phyloP scores from a whole-genome alignment of 2,329 filamentous ascomycete species.

The Aspergillus puulaauensis region DNA sequence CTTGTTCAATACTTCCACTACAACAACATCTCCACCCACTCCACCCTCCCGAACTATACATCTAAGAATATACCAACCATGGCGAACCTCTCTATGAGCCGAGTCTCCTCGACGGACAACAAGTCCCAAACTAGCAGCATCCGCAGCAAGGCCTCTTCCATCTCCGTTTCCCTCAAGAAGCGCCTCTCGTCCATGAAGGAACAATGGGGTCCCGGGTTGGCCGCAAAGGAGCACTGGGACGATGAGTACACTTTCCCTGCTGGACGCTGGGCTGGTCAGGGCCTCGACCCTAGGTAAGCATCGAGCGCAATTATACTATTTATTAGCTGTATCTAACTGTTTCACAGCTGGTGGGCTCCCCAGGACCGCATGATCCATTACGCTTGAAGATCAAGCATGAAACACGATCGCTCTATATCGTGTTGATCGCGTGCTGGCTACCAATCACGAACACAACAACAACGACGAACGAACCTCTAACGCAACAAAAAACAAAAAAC shows the following conservation, averaged over 20 bases:
- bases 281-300: background rate
- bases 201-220: conserved; percentile 4
- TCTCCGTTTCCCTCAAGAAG: background rate
- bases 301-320: background rate
- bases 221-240: conserved; percentile 9
- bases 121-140: background rate
- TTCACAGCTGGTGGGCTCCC: background rate
- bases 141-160: background rate
- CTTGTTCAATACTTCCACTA: background rate
- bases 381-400: too few relatives aligned
- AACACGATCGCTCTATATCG: too few relatives aligned
- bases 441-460: too few relatives aligned
- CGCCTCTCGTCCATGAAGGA: background rate
- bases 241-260: conserved; percentile 12
- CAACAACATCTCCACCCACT: background rate
- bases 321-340: background rate
- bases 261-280: conserved; percentile 8
- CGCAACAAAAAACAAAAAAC: too few relatives aligned
- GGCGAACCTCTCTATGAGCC: background rate
- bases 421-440: too few relatives aligned
- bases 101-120: background rate
- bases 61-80: background rate
- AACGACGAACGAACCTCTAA: too few relatives aligned
- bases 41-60: background rate
- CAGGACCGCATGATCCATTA: background rate